Evolutionary conservation across 352 stramenopile genomes (phyloP).

Genomic region (Globisporangium apiculatum): DNA sequence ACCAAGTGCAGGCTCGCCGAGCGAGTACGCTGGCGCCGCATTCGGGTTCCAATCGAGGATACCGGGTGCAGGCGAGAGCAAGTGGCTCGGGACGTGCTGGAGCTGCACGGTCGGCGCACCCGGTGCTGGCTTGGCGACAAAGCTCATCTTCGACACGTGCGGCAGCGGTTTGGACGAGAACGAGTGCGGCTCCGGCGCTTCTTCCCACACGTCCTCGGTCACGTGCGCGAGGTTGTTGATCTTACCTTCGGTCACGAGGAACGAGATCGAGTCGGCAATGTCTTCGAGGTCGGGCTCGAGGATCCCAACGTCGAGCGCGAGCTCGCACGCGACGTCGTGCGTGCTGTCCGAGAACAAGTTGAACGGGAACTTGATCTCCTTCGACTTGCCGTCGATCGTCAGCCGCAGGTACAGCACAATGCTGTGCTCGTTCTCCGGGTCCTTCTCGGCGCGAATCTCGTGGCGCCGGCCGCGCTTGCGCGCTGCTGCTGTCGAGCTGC

Average conservation of each 20-base stretch:
- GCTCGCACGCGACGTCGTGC: constrained; percentile 92
- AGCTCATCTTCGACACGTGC: constrained; percentile 77
- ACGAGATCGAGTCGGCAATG: constrained; percentile 92
- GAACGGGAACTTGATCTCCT: constrained; percentile 96
- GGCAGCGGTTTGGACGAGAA: constrained; percentile 74
- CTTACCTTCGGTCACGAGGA: constrained; percentile 79
- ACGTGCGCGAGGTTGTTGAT: constrained; percentile 79
- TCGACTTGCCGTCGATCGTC: constrained; percentile 88
- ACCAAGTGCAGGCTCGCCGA: constrained; percentile 9
- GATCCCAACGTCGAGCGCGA: constrained; percentile 92
- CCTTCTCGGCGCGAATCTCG: constrained; percentile 77
- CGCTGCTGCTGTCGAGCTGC: constrained; percentile 4
- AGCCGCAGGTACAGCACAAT: constrained; percentile 88
- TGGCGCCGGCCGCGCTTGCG: constrained; percentile 68
- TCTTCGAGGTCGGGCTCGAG: constrained; percentile 89
- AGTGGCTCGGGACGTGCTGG: constrained; percentile 10
- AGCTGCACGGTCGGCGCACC: constrained; percentile 7
- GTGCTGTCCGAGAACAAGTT: constrained; percentile 92
- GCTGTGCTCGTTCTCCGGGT: constrained; percentile 75
- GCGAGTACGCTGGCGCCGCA: constrained; percentile 8
- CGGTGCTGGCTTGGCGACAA: constrained; percentile 23
- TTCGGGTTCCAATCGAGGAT: constrained; percentile 1
- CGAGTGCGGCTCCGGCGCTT: constrained; percentile 76
- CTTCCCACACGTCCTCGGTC: constrained; percentile 79
- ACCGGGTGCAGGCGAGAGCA: constrained; percentile 9